Percentiles rank a stretch among this genome's conserved stretches.
Evolutionary conservation across 805 yeast species (phyloP).

Genomic region (Ogataea ganodermae): DNA sequence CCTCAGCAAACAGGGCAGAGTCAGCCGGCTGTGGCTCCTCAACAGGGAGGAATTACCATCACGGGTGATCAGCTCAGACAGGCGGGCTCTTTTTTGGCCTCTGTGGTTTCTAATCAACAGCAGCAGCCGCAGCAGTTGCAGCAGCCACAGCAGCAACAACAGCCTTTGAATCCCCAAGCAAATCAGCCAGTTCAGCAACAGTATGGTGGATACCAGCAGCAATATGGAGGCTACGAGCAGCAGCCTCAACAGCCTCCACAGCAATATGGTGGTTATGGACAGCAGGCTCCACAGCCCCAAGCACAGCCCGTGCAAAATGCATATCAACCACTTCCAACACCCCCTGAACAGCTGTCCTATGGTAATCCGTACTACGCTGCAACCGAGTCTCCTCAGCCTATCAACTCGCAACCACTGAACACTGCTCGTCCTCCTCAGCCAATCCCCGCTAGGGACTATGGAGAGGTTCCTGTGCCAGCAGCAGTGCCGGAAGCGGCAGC

Average conservation of each 20-base stretch:
- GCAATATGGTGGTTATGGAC: no score
- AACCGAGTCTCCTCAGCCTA: background rate
- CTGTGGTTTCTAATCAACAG: constrained; percentile 8
- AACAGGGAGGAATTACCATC: constrained; percentile 12
- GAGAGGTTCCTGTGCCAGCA: background rate
- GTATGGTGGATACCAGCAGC: constrained; percentile 3
- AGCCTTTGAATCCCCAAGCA: background rate
- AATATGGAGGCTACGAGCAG: constrained; percentile 1
- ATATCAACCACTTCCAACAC: constrained; percentile 1
- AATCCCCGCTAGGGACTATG: constrained; percentile 3
- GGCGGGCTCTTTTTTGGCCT: constrained; percentile 17
- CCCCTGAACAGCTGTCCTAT: constrained; percentile 3
- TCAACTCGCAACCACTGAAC: background rate
- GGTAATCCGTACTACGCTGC: constrained; percentile 2
- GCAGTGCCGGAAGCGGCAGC: background rate
- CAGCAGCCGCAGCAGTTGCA: background rate
- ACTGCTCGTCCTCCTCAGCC: constrained; percentile 1
- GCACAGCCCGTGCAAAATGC: constrained; percentile 1
- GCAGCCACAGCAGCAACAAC: background rate
- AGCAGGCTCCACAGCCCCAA: constrained; percentile 1
- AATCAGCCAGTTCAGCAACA: constrained; percentile 12
- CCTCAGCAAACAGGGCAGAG: constrained; percentile 5
- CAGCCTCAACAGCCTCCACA: constrained; percentile 3
- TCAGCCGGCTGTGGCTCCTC: constrained; percentile 3
- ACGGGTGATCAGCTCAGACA: constrained; percentile 18